A percentile compares a stretch with the other conserved stretches of the same genome.
These are phyloP conservation scores for Simmondsia chinensis DNA, from an alignment of 148 eudicot species.

Conservation along the genomic window DNA sequence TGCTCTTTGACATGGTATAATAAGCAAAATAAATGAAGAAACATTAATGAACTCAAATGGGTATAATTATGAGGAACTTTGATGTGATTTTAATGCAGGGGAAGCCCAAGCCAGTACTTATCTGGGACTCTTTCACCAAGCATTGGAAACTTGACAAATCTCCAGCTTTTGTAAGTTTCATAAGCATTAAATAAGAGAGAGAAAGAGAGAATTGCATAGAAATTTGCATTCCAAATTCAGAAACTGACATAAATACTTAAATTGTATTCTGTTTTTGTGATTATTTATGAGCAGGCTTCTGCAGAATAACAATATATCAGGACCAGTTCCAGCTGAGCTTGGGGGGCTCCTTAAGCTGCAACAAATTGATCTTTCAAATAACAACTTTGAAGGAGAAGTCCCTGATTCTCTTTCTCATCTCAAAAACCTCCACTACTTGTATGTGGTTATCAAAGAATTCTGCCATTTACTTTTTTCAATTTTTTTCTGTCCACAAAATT, in stretches of 20 bases:
- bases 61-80: too few species aligned
- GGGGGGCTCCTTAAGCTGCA: conserved; percentile 72
- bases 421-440: conserved; percentile 66
- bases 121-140: conserved; percentile 69
- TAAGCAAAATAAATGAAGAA: background rate
- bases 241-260: background rate
- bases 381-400: conserved; percentile 50
- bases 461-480: too few species aligned
- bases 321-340: conserved; percentile 60
- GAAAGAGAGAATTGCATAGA: conserved; percentile 1
- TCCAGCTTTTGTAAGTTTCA: conserved; percentile 69
- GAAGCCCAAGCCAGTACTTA: conserved; percentile 75
- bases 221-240: background rate
- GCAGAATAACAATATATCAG: conserved; percentile 81
- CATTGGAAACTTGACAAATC: conserved; percentile 87
- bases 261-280: conserved; percentile 2
- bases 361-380: conserved; percentile 67
- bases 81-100: conserved; percentile 38
- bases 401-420: conserved; percentile 60
- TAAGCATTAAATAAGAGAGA: conserved; percentile 17
- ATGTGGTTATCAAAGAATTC: conserved; percentile 16
- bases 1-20: background rate
- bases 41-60: background rate
- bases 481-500: too few species aligned
- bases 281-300: conserved; percentile 42